Evolutionary conservation across 78 protist genomes (phyloP).

Genomic region (Polysphondylium violaceum): DNA sequence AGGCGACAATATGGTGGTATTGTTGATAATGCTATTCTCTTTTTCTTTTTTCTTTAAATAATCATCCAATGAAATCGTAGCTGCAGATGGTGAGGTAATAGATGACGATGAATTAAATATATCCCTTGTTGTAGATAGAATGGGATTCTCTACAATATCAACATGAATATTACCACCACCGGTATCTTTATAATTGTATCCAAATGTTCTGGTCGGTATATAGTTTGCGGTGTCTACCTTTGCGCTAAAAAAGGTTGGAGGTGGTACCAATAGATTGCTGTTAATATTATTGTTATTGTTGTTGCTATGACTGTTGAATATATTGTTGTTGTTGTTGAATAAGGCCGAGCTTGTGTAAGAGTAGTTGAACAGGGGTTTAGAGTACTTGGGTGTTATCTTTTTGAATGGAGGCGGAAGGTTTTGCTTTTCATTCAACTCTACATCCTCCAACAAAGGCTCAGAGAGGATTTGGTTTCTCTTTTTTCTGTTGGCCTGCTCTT

Average conservation of each 20-base stretch:
- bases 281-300: neutral
- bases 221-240: conserved; percentile 26
- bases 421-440: neutral
- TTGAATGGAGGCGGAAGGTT: conserved; percentile 19
- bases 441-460: conserved; percentile 14
- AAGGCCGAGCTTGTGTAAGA: neutral
- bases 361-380: neutral
- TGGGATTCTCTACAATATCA: neutral
- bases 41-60: conserved; percentile 3
- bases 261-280: neutral
- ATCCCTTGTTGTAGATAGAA: too few relatives aligned
- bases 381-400: neutral
- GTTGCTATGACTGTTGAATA: neutral
- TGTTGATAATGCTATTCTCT: neutral
- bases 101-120: too few relatives aligned
- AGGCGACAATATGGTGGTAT: neutral
- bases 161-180: neutral
- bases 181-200: conserved; percentile 17
- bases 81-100: neutral
- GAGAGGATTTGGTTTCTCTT: neutral
- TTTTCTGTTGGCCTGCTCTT: neutral
- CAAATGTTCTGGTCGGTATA: conserved; percentile 33
- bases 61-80: neutral
- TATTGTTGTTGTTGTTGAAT: neutral
- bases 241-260: conserved; percentile 13